Evolutionary conservation across 495 filamentous ascomycete genomes (phyloP).

Genomic region (Pyrenopolyporus hunteri): DNA sequence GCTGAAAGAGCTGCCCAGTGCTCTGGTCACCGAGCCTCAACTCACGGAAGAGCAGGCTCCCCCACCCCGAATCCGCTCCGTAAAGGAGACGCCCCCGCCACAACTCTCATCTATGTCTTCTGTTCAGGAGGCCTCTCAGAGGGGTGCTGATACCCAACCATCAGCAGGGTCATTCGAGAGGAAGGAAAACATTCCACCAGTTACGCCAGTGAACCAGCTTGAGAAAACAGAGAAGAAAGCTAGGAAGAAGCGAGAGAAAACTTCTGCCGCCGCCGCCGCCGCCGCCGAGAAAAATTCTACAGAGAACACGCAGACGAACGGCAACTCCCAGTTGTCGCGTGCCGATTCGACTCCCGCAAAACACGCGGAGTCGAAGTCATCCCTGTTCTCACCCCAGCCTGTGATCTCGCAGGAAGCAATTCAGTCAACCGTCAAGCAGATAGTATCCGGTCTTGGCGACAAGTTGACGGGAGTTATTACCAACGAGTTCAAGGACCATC

Average conservation of each 20-base stretch:
- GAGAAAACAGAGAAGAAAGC: constrained; percentile 56
- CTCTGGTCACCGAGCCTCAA: constrained; percentile 41
- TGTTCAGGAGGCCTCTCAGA: constrained; percentile 21
- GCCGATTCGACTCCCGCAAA: constrained; percentile 24
- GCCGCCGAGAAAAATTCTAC: constrained; percentile 41
- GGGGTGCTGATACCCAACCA: constrained; percentile 19
- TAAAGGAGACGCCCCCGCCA: constrained; percentile 48
- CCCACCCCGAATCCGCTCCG: constrained; percentile 46
- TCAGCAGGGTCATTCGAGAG: constrained; percentile 42
- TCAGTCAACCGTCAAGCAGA: constrained; percentile 51
- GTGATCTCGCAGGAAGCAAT: constrained; percentile 50
- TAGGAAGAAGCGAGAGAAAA: constrained; percentile 54
- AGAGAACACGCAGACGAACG: constrained; percentile 39
- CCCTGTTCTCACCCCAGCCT: constrained; percentile 26
- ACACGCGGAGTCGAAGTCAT: constrained; percentile 22
- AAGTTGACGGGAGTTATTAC: constrained; percentile 53
- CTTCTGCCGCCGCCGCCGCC: constrained; percentile 41
- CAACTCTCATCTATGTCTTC: constrained; percentile 19
- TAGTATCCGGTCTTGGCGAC: constrained; percentile 52
- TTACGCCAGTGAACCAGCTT: constrained; percentile 45
- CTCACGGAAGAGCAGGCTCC: constrained; percentile 32
- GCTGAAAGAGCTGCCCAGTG: constrained; percentile 47
- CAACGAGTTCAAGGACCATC: constrained; percentile 50
- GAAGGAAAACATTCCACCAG: constrained; percentile 46
- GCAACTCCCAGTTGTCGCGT: constrained; percentile 35